Evolutionary conservation across 2,329 filamentous ascomycete genomes (phyloP).

Genomic region (Fusarium denticulatum): DNA sequence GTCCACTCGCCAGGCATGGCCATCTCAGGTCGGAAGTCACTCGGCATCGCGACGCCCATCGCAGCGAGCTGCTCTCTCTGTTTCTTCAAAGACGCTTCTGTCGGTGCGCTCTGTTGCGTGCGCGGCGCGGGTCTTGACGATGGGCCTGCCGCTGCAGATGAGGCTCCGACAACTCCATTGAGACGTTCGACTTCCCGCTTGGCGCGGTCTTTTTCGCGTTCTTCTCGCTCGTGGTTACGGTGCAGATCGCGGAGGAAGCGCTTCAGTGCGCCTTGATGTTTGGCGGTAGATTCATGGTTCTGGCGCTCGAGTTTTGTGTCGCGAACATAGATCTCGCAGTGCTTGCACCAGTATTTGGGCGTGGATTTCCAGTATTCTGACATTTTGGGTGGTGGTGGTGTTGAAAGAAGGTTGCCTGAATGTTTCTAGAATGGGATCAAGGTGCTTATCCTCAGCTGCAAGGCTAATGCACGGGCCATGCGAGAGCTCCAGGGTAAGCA

Average conservation of each 20-base stretch:
- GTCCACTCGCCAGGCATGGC: constrained; percentile 92
- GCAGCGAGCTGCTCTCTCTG: constrained; percentile 90
- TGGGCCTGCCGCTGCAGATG: constrained; percentile 46
- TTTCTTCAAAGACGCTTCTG: constrained; percentile 75
- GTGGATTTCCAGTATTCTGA: constrained; percentile 99
- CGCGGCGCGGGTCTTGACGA: constrained; percentile 28
- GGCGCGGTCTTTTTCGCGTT: constrained; percentile 83
- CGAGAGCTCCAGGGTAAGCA: constrained; percentile 10
- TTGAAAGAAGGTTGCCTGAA: not conserved
- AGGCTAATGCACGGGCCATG: not conserved
- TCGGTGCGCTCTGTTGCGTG: constrained; percentile 24
- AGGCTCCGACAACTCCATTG: constrained; percentile 75
- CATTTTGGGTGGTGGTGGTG: constrained; percentile 63
- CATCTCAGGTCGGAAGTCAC: constrained; percentile 80
- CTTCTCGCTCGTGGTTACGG: constrained; percentile 81
- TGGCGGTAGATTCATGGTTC: constrained; percentile 88
- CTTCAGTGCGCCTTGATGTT: constrained; percentile 87
- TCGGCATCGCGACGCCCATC: constrained; percentile 86
- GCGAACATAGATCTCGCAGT: constrained; percentile 89
- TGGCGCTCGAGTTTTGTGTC: constrained; percentile 90
- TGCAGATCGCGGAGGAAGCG: constrained; percentile 91
- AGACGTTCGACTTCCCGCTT: constrained; percentile 86
- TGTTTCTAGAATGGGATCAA: not conserved
- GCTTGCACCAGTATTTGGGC: constrained; percentile 98
- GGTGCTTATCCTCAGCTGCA: constrained; percentile 29